phyloP scores from a whole-genome alignment of 2,329 filamentous ascomycete genomes.

The Parastagonospora avenae region DNA sequence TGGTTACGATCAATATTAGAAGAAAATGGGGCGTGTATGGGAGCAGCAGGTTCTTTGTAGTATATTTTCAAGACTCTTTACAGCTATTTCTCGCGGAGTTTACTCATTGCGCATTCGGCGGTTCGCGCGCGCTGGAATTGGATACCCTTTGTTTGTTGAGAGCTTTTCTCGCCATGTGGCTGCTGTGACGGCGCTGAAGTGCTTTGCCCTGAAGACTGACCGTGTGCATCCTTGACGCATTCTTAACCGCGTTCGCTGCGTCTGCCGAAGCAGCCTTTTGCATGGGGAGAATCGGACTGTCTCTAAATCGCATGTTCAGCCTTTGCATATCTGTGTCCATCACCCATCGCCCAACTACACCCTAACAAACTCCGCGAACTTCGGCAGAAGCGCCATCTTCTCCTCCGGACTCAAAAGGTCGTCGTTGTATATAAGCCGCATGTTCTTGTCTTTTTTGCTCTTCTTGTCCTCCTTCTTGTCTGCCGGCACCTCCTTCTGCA shows the following conservation, averaged over 20 bases:
- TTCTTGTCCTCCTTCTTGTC: slow-evolving; percentile 52
- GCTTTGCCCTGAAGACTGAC: no score
- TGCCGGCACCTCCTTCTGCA: slow-evolving; percentile 50
- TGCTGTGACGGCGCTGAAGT: no score
- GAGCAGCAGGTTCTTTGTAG: no score
- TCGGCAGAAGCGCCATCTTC: slow-evolving; percentile 78
- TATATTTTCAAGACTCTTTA: background rate
- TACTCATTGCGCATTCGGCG: no score
- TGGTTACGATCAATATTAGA: slow-evolving; percentile 19
- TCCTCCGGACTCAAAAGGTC: slow-evolving; percentile 83
- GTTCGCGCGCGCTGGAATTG: no score
- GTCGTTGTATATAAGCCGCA: slow-evolving; percentile 79
- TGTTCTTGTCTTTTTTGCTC: slow-evolving; percentile 66
- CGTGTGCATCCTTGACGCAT: no score
- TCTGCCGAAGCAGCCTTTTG: no score
- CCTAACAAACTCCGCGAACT: slow-evolving; percentile 62
- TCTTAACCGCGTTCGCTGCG: no score
- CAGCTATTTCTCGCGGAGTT: background rate
- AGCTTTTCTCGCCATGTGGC: no score
- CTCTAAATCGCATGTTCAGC: background rate
- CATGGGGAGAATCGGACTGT: background rate
- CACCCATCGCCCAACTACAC: slow-evolving; percentile 13
- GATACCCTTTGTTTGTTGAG: no score
- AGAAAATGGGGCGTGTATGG: background rate
- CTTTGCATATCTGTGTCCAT: background rate